Base-by-base conservation (phyloP, 768 basidiomycete species). In the Leccinum ochraceum region DNA sequence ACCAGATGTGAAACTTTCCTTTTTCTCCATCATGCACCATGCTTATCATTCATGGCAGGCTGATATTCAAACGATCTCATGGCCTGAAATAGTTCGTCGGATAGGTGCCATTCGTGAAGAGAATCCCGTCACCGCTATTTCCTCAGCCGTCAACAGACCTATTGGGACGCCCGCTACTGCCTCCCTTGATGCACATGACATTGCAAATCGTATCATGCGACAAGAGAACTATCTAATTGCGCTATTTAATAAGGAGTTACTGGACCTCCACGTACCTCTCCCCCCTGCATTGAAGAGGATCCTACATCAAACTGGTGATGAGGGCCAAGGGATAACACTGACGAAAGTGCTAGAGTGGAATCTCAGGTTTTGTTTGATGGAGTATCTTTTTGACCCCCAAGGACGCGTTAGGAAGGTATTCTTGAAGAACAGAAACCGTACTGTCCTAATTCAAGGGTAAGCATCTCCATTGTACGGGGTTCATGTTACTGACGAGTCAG, bases 211-310 rank as follows among this genome's bases (percentile, higher is more conserved):
- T 55, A 98, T 99, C 68, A 84, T 99, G 86, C 85, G 97, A 34
- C 94, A 98, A 73, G 97, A 98, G 71, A 99, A 99, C 75, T 99
- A 98, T 71, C 83, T 99, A 54, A 97, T 98, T 60, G 95, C 97
- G 0, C 75, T 99, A 20, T 97, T 99, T 75, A 99, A 98, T 78
- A 98, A 98, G 73, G 94, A 97, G 63, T 75, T 98, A 5, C 80
- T 99, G 55, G 92, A 99, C 75, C 80, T 98, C 22, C 86, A 87
- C 9, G 83, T 94, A 1, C 93, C 97, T 3, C 69, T 95, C 28
- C 95, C 94, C 6, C 73, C 65, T 22, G 59, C 76, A n/a, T 67
- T 89, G 53, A 80, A 83, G 63, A 79, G 76, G 13, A 81, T 88
- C 56, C 70, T 87, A 49, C 69, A 65, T 74, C 42, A 76, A 77